phyloP scores from a whole-genome alignment of 345 rosid species.

The Lumnitzera racemosa region DNA sequence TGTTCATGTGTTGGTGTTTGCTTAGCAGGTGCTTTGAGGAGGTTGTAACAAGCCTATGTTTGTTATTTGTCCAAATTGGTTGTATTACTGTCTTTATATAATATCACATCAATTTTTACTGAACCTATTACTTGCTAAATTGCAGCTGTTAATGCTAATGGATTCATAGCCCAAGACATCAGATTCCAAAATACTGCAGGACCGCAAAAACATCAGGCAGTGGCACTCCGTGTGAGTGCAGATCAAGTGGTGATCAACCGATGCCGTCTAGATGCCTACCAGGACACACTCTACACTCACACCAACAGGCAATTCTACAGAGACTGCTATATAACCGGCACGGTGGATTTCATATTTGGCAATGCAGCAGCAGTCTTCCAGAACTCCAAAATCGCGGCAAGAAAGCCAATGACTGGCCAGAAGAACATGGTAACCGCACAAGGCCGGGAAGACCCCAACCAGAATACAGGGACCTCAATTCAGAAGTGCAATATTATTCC shows the following conservation, averaged over 20 bases:
- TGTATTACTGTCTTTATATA: too few species aligned
- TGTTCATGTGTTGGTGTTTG: too few species aligned
- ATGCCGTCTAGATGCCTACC: conserved; percentile 66
- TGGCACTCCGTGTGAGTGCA: conserved; percentile 73
- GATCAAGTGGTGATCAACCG: conserved; percentile 70
- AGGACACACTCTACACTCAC: conserved; percentile 74
- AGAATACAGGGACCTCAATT: conserved; percentile 72
- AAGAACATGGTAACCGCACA: conserved; percentile 78
- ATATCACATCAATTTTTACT: neutral
- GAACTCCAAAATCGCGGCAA: conserved; percentile 49
- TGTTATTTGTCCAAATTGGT: too few species aligned
- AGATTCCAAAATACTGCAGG: conserved; percentile 80
- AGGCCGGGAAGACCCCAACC: conserved; percentile 57
- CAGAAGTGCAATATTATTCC: conserved; percentile 56
- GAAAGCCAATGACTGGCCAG: conserved; percentile 52
- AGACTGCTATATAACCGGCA: conserved; percentile 56
- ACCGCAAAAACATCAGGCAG: conserved; percentile 74
- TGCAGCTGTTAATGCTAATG: conserved; percentile 70
- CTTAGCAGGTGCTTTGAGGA: too few species aligned
- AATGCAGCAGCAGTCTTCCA: conserved; percentile 68
- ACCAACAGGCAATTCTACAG: conserved; percentile 65
- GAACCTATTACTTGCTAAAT: too few species aligned
- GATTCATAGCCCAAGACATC: conserved; percentile 83
- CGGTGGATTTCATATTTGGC: conserved; percentile 77
- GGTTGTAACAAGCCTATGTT: too few species aligned